Evolutionary conservation across 441 rosid species (phyloP), one percentile per base, ranked within the genome.

Genomic region (Raphanus hybrid): DNA sequence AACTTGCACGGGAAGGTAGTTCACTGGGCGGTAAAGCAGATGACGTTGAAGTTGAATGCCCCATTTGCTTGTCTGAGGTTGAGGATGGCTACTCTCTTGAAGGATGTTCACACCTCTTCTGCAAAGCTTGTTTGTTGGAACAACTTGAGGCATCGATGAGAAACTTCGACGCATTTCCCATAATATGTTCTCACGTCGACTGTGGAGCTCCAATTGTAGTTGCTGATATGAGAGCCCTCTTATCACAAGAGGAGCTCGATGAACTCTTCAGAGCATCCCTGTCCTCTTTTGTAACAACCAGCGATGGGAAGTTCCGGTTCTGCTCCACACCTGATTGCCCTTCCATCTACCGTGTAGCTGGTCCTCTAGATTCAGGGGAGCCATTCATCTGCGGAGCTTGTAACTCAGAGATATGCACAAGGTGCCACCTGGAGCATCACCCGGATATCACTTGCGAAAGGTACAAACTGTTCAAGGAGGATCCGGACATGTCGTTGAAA

Each of bases 241-340:
- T 96, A 69, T 66, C 91, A 5, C 70, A 67, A 54, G 94, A 93
- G 80, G 90, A 85, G 78, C 74, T 91, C 8, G 98, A 90, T 54
- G 98, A 96, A 27, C 97, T 96, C 64, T 88, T 93, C 75, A 80
- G 92, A 79, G 91, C 97, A 34, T 88, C 97, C 35, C 39, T 95
- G 58, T 86, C 85, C 70, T 81, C 90, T 39, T 89, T 82, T 62
- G 95, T 90, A 1, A 84, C 91, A 34, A 81, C 97, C 0, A 91
- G 97, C 64, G 78, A 85, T 32, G 93, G 91, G 18, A 75, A 43
- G 16, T 91, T 84, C 78, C 80, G 90, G 81, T 95, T 93, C 78
- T 95, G 98, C 86, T 5, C 34, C 34, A 29, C 34, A 59, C 97
- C 98, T 0, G 97, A 93, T 80, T 93, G 98, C 81, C 95, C 92